Evolutionary conservation across 176 grass and related monocot genomes (phyloP).

Genomic region (Chloris gayana): DNA sequence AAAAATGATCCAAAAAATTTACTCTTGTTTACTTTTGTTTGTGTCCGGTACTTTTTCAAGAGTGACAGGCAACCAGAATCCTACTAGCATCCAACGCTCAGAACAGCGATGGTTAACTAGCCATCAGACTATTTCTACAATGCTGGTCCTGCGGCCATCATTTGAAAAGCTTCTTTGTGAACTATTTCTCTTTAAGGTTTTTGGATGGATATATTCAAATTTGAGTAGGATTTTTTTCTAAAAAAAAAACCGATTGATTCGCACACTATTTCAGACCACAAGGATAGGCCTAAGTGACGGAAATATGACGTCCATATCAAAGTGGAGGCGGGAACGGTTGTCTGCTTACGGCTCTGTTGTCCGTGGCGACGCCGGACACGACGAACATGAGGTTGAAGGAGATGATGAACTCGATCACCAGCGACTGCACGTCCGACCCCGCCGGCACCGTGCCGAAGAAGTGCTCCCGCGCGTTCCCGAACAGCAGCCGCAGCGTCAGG

Average conservation of each 20-base stretch:
- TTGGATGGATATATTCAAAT: background rate
- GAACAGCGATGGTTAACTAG: slow-evolving; percentile 5
- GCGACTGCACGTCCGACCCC: slow-evolving; percentile 67
- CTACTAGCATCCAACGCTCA: background rate
- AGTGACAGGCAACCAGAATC: slow-evolving; percentile 15
- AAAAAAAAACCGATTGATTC: too few species aligned
- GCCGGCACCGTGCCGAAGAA: slow-evolving; percentile 77
- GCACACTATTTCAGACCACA: background rate
- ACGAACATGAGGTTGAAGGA: slow-evolving; percentile 97
- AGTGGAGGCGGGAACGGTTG: background rate
- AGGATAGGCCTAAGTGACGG: background rate
- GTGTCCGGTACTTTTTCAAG: background rate
- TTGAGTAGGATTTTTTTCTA: too few species aligned
- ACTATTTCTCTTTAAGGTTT: background rate
- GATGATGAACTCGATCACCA: slow-evolving; percentile 90
- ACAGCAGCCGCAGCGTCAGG: slow-evolving; percentile 60
- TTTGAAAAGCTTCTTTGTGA: background rate
- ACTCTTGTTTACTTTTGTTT: too few species aligned
- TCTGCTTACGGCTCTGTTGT: slow-evolving; percentile 77
- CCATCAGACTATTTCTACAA: background rate
- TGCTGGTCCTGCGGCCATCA: background rate
- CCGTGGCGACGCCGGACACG: slow-evolving; percentile 91
- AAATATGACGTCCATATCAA: background rate
- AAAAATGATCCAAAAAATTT: too few species aligned
- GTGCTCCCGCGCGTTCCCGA: slow-evolving; percentile 51